Evolutionary conservation across 2,329 filamentous ascomycete species (phyloP), one percentile per base, ranked within the genome.

Genomic region (Aureobasidium sp.): DNA sequence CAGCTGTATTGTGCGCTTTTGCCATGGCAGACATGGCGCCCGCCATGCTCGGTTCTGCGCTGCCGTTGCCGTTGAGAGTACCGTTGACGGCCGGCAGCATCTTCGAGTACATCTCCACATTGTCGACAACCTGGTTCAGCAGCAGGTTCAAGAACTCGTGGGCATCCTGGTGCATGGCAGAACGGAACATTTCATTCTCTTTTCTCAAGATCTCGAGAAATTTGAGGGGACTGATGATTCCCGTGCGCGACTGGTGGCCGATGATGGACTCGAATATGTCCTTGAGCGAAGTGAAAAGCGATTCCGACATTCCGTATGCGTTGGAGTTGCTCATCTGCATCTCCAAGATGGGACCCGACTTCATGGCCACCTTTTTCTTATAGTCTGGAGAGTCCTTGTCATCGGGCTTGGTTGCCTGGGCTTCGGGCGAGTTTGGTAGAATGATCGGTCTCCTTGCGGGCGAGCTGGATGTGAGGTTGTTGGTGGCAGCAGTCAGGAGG

Each of bases 121-220:
- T 95, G 50, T 91, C 84, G 57, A 99, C 93, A 35, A 99, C 89
- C 70, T 96, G 89, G 73, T 99, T 99, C n/a, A 99, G 79, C 2
- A 99, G 81, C 33, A 97, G 78, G 62, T 95, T 95, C 67, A 97
- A 84, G 67, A 99, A 99, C 71, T 99, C 94, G 73, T 99, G 94
- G 1, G 94, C 94, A 71, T 99, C 94, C 72, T 99, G 94, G 73
- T 99, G 94, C 89, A 96, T 96, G 4, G 92, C 89, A 40, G 91
- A 93, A 61, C 91, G 86, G 69, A 99, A 99, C 87, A 96, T 92
- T 73, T 99, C 94, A 71, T 99, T 95, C 68, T 97, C 90, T 64
- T 89, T 84, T 70, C 92, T 90, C 69, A 99, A 85, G 27, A 96
- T 92, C 70, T 99, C 93, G 37, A 99, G 79, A 65, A 99, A 96